A percentile compares a stretch with the other conserved stretches of the same genome.
Evolutionary conservation across 1,139 yeast genomes (phyloP).

Genomic region (Ogataea hybrid): DNA sequence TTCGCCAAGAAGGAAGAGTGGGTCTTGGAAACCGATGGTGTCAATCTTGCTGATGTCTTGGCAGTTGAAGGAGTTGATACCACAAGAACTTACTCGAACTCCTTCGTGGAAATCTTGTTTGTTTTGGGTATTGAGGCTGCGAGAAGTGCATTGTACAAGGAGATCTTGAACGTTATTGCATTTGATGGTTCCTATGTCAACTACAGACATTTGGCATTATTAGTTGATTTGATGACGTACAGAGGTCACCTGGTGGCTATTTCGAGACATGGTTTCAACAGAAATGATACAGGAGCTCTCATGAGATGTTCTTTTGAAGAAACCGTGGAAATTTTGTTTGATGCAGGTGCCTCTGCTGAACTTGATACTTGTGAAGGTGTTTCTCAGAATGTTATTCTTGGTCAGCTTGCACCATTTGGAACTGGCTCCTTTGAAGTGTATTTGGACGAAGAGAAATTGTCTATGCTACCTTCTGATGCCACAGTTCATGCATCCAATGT

Average conservation of each 20-base stretch:
- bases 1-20: slow-evolving; percentile 89
- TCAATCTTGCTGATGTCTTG: slow-evolving; percentile 92
- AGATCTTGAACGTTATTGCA: slow-evolving; percentile 94
- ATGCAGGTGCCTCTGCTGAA: slow-evolving; percentile 98
- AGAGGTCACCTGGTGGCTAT: slow-evolving; percentile 99
- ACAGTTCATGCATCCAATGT: slow-evolving; percentile 34
- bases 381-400: slow-evolving; percentile 95
- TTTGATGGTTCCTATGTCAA: slow-evolving; percentile 99
- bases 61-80: slow-evolving; percentile 94
- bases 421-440: slow-evolving; percentile 97
- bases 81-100: slow-evolving; percentile 86
- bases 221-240: slow-evolving; percentile 98
- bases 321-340: slow-evolving; percentile 94
- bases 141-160: slow-evolving; percentile 88
- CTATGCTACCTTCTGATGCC: slow-evolving; percentile 55
- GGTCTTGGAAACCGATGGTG: slow-evolving; percentile 99
- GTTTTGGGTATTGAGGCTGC: slow-evolving; percentile 99
- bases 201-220: slow-evolving; percentile 95
- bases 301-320: slow-evolving; percentile 99
- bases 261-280: slow-evolving; percentile 98
- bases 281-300: slow-evolving; percentile 97
- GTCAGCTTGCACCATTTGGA: slow-evolving; percentile 98
- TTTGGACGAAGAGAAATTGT: slow-evolving; percentile 88
- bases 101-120: slow-evolving; percentile 91
- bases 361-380: slow-evolving; percentile 98